Evolutionary conservation across 192 early-diverging fungal genomes (phyloP).

Genomic region (Podila verticillata): DNA sequence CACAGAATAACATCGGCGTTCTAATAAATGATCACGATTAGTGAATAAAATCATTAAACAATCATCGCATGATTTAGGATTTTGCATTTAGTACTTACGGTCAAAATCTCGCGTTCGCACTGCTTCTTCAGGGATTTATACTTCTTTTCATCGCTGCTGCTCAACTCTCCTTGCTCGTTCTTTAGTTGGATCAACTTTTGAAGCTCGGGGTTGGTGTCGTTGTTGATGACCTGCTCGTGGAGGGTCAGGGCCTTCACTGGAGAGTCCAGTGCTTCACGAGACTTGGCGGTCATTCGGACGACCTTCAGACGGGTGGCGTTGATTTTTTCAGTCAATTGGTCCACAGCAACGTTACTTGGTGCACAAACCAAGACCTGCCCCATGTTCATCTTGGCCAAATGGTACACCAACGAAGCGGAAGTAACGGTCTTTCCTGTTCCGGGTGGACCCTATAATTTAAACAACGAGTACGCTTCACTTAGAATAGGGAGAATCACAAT

Average conservation of each 20-base stretch:
- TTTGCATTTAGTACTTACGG: constrained; percentile 47
- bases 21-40: constrained; percentile 14
- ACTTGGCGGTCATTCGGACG: constrained; percentile 94
- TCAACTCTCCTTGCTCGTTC: constrained; percentile 91
- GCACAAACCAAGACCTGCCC: constrained; percentile 98
- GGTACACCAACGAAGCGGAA: constrained; percentile 97
- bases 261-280: constrained; percentile 93
- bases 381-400: constrained; percentile 88
- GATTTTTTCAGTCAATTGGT: constrained; percentile 98
- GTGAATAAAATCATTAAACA: too few species aligned
- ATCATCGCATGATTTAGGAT: neutral
- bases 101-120: constrained; percentile 92
- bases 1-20: constrained; percentile 98
- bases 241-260: constrained; percentile 94
- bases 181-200: constrained; percentile 92
- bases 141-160: constrained; percentile 83
- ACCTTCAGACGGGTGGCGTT: constrained; percentile 94
- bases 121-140: constrained; percentile 85
- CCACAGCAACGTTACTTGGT: constrained; percentile 99
- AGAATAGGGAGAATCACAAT: neutral
- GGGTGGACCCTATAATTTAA: constrained; percentile 72
- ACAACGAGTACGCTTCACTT: neutral
- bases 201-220: constrained; percentile 93
- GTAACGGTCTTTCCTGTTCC: constrained; percentile 99
- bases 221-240: constrained; percentile 96